Evolutionary conservation across 2,329 filamentous ascomycete genomes (phyloP).

Genomic region (Phyllosticta citribraziliensis): DNA sequence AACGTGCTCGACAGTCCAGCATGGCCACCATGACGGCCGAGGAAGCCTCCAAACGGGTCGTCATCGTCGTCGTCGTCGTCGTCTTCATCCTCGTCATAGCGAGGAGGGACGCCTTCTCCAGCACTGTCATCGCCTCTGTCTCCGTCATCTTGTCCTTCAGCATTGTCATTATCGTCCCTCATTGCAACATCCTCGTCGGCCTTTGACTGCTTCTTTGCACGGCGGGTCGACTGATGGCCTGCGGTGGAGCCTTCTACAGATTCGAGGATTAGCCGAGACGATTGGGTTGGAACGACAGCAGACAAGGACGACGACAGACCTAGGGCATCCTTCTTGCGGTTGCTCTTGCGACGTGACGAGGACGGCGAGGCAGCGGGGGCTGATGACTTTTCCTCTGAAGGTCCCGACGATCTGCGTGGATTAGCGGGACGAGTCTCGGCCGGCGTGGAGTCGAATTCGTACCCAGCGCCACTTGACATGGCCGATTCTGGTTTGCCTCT

Average conservation of each 20-base stretch:
- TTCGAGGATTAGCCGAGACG: conserved; percentile 8
- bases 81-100: conserved; percentile 42
- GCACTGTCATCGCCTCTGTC: conserved; percentile 46
- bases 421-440: conserved; percentile 16
- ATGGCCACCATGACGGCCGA: conserved; percentile 56
- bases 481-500: conserved; percentile 52
- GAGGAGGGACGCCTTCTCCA: conserved; percentile 50
- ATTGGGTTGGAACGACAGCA: neutral
- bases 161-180: conserved; percentile 54
- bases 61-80: conserved; percentile 52
- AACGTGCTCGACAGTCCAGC: conserved; percentile 68
- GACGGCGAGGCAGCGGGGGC: conserved; percentile 45
- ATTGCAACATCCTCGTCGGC: conserved; percentile 58
- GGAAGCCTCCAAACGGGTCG: conserved; percentile 51
- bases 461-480: conserved; percentile 65
- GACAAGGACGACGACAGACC: conserved; percentile 26
- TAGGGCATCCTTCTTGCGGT: conserved; percentile 57
- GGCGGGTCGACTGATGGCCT: conserved; percentile 23
- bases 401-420: conserved; percentile 48
- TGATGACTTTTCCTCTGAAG: conserved; percentile 51
- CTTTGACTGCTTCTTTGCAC: conserved; percentile 26
- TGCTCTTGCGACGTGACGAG: conserved; percentile 65
- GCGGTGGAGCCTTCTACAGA: conserved; percentile 12
- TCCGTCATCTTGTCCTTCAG: conserved; percentile 36
- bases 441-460: conserved; percentile 23